Evolutionary conservation across 257 asterid genomes (phyloP).

Genomic region (Mitragyna speciosa): DNA sequence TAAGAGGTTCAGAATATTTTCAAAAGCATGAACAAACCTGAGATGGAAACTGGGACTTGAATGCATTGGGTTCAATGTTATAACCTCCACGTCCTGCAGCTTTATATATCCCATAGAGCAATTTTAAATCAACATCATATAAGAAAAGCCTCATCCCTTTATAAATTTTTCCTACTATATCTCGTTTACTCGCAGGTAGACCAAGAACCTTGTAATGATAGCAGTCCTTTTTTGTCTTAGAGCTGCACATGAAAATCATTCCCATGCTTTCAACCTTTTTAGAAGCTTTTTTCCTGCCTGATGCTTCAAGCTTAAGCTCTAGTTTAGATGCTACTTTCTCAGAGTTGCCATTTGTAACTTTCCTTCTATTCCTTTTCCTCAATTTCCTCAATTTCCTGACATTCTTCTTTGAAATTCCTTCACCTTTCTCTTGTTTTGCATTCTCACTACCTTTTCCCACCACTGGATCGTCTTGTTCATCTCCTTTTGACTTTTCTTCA

Average conservation of each 20-base stretch:
- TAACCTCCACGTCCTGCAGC: slow-evolving; percentile 86
- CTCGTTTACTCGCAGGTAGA: slow-evolving; percentile 81
- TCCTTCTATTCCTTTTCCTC: slow-evolving; percentile 25
- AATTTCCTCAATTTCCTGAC: slow-evolving; percentile 32
- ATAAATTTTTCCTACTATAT: slow-evolving; percentile 64
- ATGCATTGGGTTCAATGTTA: slow-evolving; percentile 82
- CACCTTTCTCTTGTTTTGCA: slow-evolving; percentile 32
- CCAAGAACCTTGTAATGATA: slow-evolving; percentile 75
- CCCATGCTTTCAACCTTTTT: slow-evolving; percentile 78
- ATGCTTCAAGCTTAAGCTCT: slow-evolving; percentile 46
- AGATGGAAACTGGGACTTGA: slow-evolving; percentile 84
- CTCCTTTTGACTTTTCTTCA: background rate
- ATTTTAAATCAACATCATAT: slow-evolving; percentile 68
- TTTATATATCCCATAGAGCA: slow-evolving; percentile 87
- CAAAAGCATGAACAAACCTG: slow-evolving; percentile 60
- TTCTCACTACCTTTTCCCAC: slow-evolving; percentile 22
- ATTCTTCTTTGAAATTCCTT: slow-evolving; percentile 40
- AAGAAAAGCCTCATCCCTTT: slow-evolving; percentile 85
- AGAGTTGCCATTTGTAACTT: slow-evolving; percentile 20
- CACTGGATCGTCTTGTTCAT: background rate
- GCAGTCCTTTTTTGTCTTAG: slow-evolving; percentile 82
- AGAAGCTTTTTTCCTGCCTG: slow-evolving; percentile 38
- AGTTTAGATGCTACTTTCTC: slow-evolving; percentile 40
- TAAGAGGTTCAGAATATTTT: background rate
- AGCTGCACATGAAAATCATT: slow-evolving; percentile 92